Conservation (phyloP, 2,329 filamentous ascomycete species). For the Trichoderma sp. region DNA sequence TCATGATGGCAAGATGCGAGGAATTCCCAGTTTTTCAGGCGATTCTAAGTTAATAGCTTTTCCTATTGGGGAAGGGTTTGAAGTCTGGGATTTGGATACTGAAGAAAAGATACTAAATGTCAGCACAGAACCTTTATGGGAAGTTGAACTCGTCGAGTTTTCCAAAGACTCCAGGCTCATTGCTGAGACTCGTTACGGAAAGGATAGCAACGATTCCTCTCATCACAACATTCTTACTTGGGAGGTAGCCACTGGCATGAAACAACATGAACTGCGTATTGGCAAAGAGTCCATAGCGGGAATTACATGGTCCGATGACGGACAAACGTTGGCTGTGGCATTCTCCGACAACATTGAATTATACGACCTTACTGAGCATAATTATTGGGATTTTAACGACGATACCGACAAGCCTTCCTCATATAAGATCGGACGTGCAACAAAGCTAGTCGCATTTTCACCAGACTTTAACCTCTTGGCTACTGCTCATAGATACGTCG, state of each 20-base stretch:
- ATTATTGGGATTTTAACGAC: neutral
- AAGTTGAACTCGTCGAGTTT: neutral
- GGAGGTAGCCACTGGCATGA: neutral
- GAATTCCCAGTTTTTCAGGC: neutral
- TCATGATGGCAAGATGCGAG: neutral
- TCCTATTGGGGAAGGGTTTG: neutral
- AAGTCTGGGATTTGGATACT: neutral
- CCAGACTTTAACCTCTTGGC: neutral
- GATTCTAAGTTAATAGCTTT: neutral
- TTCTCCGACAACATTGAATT: neutral
- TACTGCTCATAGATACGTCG: neutral
- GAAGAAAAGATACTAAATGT: neutral
- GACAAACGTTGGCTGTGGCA: neutral
- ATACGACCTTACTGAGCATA: neutral
- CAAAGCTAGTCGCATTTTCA: neutral
- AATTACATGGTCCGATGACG: neutral
- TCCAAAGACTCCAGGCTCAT: neutral
- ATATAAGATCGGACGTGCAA: neutral
- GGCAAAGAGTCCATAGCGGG: rapidly evolving
- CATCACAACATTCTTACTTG: neutral
- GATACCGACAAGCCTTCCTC: neutral
- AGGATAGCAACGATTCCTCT: neutral
- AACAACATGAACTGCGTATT: neutral
- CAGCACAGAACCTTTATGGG: neutral
- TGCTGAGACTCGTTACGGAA: neutral